Evolutionary conservation across 345 rosid species (phyloP), one percentile per base, ranked within the genome.

Genomic region (Murraya koenigii): DNA sequence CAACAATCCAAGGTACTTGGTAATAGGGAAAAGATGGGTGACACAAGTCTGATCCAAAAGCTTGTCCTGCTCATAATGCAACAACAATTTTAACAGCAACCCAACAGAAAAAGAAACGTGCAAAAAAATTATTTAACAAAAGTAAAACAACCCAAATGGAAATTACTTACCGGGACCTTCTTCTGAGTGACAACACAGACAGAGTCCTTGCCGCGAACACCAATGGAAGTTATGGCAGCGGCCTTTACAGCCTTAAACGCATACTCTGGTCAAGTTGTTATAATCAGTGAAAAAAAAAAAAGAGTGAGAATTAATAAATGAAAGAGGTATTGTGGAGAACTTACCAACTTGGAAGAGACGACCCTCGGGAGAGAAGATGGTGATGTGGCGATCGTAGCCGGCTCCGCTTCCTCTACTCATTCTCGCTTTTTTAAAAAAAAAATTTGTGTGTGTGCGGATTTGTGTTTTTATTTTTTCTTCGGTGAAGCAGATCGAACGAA

Each of bases 211-310:
- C 99, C 99, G n/a, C 94, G 86, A 59, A 96, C 99, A 47, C 98
- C 99, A 65, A 96, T 94, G 62, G 99, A 94, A 64, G 99, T 94
- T 75, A 93, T 89, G 55, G 93, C 91, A 56, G 99, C 92, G 5
- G 98, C 93, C 82, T 92, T 96, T 62, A 96, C 98, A 23, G 99
- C 99, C 89, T 96, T 96, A 77, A 96, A 96, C 17, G 98, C 98
- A 84, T 96, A 96, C 72, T 96, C 99, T 95, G 82, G 71, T 26
- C 74, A 77, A 73, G 49, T 69, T 26, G 33, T 30, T 20, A 15
- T 25, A 30, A 54, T 17, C 5, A 20, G 10, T 28, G 23, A n/a
- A 2, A 1, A 30, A n/a, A 56, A 15, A 38, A 44, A 62, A 20
- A 35, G 15, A 20, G 11, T 1, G 33, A 4, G 0, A 39, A 61